A percentile compares a stretch with the other conserved stretches of the same genome.
Conservation (phyloP, 768 basidiomycete genomes). For the Lentinula detonsa region DNA sequence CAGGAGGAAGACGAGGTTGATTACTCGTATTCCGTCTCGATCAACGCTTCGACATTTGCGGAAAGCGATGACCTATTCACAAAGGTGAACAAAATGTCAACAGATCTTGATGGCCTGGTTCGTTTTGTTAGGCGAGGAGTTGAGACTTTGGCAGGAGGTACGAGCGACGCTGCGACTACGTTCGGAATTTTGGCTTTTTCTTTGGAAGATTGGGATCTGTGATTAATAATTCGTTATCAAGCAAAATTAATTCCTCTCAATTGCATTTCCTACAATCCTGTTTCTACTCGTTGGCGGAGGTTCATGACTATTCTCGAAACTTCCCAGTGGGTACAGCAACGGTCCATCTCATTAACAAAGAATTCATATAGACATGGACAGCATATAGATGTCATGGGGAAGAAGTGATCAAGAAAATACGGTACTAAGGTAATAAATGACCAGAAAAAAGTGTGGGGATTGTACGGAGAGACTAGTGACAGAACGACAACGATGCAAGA, state of each 20-base stretch:
- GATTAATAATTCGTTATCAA: background rate
- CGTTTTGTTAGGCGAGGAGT: conserved; percentile 63
- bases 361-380: background rate
- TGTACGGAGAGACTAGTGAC: background rate
- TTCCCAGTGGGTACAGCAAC: background rate
- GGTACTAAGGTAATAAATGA: background rate
- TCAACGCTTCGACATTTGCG: conserved; percentile 25
- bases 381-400: background rate
- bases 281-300: too few relatives aligned
- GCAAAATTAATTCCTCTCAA: too few relatives aligned
- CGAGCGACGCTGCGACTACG: conserved; percentile 51
- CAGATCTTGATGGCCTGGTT: conserved; percentile 66
- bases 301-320: background rate
- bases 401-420: background rate
- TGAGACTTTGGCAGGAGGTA: conserved; percentile 60
- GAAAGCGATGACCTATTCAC: conserved; percentile 42
- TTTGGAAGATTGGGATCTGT: conserved; percentile 72
- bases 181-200: conserved; percentile 73
- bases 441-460: background rate
- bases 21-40: conserved; percentile 33
- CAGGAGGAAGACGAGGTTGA: conserved; percentile 24
- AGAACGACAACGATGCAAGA: background rate
- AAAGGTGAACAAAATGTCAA: conserved; percentile 57
- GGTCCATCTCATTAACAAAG: background rate
- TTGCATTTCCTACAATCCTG: too few relatives aligned